Conservation (phyloP, 495 filamentous ascomycete genomes). For the Usnea hakonensis region DNA sequence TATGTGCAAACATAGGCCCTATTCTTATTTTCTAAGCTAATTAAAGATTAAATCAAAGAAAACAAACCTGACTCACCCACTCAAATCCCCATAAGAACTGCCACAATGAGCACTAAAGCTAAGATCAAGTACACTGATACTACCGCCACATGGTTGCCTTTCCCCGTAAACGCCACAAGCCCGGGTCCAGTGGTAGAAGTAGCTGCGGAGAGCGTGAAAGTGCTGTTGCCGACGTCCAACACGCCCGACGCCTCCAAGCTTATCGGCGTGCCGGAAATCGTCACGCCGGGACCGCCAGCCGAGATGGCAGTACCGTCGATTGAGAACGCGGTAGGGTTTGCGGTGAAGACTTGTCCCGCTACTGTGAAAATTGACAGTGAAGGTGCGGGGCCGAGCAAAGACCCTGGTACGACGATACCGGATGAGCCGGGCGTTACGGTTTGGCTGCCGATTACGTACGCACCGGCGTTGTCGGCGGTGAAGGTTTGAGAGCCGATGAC, state of each 20-base stretch:
- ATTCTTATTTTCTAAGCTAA: too few species aligned
- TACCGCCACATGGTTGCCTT: neutral
- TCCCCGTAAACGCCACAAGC: neutral
- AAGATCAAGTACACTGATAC: neutral
- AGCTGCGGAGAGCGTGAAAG: neutral
- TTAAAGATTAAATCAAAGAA: too few species aligned
- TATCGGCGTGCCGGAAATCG: neutral
- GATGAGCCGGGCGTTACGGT: neutral
- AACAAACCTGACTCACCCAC: neutral
- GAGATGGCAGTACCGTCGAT: neutral
- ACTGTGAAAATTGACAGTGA: too few species aligned
- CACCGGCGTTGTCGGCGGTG: neutral
- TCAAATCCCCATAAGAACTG: neutral
- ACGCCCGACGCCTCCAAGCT: neutral
- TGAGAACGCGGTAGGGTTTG: neutral
- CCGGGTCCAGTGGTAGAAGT: neutral
- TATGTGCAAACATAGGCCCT: too few species aligned
- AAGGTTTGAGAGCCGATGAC: slow-evolving; percentile 2
- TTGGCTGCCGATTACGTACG: neutral
- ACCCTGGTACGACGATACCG: neutral
- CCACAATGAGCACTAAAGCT: neutral
- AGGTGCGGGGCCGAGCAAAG: too few species aligned
- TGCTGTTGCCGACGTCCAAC: neutral
- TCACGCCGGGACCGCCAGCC: neutral
- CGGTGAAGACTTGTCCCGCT: neutral